Conservation (phyloP, 2,329 filamentous ascomycete genomes). For the Aureobasidium vineae region DNA sequence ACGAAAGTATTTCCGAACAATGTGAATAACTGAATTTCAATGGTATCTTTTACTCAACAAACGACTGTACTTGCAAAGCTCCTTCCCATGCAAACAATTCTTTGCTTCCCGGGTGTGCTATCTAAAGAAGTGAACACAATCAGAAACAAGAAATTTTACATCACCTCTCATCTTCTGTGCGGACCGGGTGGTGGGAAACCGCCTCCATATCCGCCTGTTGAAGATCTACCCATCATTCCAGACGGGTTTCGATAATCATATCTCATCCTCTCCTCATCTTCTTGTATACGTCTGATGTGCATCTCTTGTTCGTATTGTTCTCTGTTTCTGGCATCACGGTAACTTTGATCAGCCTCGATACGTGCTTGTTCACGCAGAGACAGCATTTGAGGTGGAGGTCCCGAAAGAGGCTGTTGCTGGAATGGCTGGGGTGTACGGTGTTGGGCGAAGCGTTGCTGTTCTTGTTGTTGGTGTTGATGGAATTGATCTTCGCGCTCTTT, state of each 20-base stretch:
- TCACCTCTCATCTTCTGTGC: slow-evolving; percentile 17
- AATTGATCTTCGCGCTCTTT: slow-evolving; percentile 18
- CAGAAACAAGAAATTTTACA: not conserved
- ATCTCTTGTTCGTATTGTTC: slow-evolving; percentile 19
- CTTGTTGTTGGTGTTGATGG: slow-evolving; percentile 19
- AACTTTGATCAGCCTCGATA: slow-evolving; percentile 14
- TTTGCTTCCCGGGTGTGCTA: not conserved
- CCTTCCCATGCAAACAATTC: not conserved
- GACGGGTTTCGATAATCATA: slow-evolving; percentile 6
- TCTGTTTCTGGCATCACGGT: slow-evolving; percentile 14
- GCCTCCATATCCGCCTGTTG: slow-evolving; percentile 5
- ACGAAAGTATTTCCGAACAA: not conserved
- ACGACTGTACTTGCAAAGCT: not conserved
- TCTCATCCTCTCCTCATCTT: slow-evolving; percentile 24
- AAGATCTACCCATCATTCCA: slow-evolving; percentile 17
- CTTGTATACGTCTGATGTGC: slow-evolving; percentile 10
- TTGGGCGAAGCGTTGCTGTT: slow-evolving; percentile 19
- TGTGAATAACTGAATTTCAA: slow-evolving; percentile 1
- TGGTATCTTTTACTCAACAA: slow-evolving; percentile 12
- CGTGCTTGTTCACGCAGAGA: slow-evolving; percentile 19
- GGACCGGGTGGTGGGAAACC: slow-evolving; percentile 10
- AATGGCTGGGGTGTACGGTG: slow-evolving; percentile 5
- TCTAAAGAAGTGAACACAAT: not conserved
- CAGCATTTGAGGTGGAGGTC: not conserved
- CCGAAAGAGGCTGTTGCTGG: slow-evolving; percentile 6